These are phyloP conservation scores for Emiliania huxleyi DNA, from an alignment of 78 protist genomes.

Conservation along the genomic window DNA sequence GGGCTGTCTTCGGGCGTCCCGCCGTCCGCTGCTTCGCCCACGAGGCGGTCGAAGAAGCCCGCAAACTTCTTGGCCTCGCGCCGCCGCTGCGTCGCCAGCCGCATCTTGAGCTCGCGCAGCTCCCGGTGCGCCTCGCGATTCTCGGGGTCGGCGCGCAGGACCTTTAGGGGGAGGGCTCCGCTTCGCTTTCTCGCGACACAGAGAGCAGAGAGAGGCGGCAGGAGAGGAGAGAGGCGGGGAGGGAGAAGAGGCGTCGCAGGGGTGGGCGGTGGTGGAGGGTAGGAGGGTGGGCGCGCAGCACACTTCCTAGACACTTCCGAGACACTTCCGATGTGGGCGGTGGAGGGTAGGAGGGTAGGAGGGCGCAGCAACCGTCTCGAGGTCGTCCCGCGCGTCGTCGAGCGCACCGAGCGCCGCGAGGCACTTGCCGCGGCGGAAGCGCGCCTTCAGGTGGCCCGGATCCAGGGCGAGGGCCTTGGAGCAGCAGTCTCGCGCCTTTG, in stretches of 20 bases:
- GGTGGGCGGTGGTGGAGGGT: not conserved
- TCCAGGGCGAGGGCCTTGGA: constrained; percentile 5
- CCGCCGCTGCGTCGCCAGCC: not conserved
- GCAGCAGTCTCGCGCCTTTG: not conserved
- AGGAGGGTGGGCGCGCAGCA: not conserved
- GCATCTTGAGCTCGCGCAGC: not conserved
- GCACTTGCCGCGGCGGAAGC: constrained; percentile 2
- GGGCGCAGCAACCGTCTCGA: not conserved
- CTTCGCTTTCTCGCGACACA: no score
- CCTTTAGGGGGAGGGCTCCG: no score
- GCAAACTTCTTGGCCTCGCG: not conserved
- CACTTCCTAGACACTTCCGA: no score
- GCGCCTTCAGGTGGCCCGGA: not conserved
- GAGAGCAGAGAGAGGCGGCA: no score
- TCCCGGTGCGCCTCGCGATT: not conserved
- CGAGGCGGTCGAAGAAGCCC: not conserved
- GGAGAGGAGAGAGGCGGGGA: not conserved
- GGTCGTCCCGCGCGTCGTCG: not conserved
- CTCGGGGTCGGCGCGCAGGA: not conserved
- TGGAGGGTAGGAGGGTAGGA: not conserved
- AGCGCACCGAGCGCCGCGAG: not conserved
- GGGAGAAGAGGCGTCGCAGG: not conserved
- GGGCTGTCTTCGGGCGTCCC: no score
- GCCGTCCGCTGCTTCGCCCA: no score
- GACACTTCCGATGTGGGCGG: no score